Evolutionary conservation across 805 yeast species (phyloP).

Genomic region (Cyberlindnera sargentensis): DNA sequence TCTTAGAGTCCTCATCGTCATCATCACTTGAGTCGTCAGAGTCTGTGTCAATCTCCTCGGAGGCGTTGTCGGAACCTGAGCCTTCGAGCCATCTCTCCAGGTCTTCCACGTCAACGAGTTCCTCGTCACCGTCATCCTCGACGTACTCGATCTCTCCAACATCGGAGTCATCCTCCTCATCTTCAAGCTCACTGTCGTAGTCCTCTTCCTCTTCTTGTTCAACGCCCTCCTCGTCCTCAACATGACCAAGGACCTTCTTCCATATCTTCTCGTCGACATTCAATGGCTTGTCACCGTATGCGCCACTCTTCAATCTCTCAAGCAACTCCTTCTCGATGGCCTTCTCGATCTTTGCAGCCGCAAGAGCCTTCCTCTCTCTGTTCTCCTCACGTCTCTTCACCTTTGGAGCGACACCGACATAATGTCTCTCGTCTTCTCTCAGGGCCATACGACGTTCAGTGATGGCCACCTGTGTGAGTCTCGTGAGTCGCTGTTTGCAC

Average conservation of each 20-base stretch:
- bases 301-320: constrained; percentile 94
- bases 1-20: constrained; percentile 25
- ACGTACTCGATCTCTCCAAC: constrained; percentile 83
- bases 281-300: constrained; percentile 96
- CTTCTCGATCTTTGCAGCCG: constrained; percentile 94
- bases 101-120: constrained; percentile 90
- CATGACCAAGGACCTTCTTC: constrained; percentile 86
- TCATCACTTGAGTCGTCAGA: constrained; percentile 34
- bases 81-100: constrained; percentile 81
- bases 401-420: constrained; percentile 88
- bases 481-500: constrained; percentile 92
- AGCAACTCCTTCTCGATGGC: constrained; percentile 93
- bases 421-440: constrained; percentile 86
- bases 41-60: constrained; percentile 24
- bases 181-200: constrained; percentile 41
- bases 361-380: constrained; percentile 92
- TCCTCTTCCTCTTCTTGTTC: constrained; percentile 38
- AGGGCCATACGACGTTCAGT: constrained; percentile 91
- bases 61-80: constrained; percentile 32
- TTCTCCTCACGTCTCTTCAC: constrained; percentile 91
- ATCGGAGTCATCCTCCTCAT: constrained; percentile 46
- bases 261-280: constrained; percentile 95
- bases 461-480: constrained; percentile 91
- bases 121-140: constrained; percentile 84
- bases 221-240: constrained; percentile 59